Evolutionary conservation across 306 rosid species (phyloP).

Genomic region (Begonia peltatifolia): DNA sequence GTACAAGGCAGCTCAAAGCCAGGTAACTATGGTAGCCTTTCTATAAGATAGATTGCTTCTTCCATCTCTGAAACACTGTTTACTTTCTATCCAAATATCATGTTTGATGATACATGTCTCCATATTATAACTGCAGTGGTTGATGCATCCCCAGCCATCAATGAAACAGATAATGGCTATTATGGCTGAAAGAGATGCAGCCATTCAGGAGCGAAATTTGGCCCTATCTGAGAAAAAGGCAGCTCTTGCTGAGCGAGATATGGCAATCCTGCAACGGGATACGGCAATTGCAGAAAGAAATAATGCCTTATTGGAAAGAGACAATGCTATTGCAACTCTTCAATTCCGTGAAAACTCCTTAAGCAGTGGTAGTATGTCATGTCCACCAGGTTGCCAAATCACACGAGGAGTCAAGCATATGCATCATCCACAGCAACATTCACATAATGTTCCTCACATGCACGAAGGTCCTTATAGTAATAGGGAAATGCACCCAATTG

Average conservation of each 20-base stretch:
- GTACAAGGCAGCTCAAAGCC: conserved; percentile 84
- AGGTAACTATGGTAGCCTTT: conserved; percentile 29
- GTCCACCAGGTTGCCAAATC: conserved; percentile 98
- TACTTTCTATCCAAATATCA: too few relatives aligned
- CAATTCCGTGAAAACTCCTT: conserved; percentile 68
- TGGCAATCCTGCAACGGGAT: conserved; percentile 83
- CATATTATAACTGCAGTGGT: conserved; percentile 42
- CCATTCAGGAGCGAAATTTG: conserved; percentile 75
- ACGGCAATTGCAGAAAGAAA: conserved; percentile 83
- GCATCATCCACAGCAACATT: conserved; percentile 76
- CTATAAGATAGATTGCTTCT: too few relatives aligned
- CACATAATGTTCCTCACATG: conserved; percentile 47
- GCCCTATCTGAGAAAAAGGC: conserved; percentile 89
- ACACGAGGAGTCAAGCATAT: conserved; percentile 91
- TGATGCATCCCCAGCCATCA: conserved; percentile 85
- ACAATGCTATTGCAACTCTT: conserved; percentile 76
- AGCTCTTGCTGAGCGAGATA: conserved; percentile 81
- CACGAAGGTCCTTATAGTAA: conserved; percentile 47
- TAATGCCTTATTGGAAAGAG: conserved; percentile 66
- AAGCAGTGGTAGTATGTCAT: conserved; percentile 34
- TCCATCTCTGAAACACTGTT: too few relatives aligned
- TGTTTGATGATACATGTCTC: too few relatives aligned
- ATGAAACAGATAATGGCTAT: conserved; percentile 94
- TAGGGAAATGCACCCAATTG: conserved; percentile 50
- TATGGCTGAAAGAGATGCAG: conserved; percentile 93